phyloP scores from a whole-genome alignment of 116 monocot species.

The Cymodocea nodosa region DNA sequence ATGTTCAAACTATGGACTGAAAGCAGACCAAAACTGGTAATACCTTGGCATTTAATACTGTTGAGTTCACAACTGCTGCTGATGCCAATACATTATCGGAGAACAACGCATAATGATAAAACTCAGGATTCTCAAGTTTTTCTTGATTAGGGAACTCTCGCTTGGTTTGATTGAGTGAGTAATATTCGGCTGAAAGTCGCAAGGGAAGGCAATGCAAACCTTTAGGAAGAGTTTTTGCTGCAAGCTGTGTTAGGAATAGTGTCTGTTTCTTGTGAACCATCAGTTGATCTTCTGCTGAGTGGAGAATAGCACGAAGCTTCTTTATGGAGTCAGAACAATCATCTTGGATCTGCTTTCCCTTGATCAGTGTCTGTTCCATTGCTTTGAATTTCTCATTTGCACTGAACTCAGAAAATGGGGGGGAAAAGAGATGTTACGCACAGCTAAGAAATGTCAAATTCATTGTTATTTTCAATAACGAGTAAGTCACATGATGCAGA shows the following conservation, averaged over 20 bases:
- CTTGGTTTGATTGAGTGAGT: conserved; percentile 23
- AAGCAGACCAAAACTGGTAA: not conserved
- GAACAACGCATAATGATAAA: conserved; percentile 90
- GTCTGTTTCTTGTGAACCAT: conserved; percentile 71
- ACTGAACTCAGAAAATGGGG: conserved; percentile 20
- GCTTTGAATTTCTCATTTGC: conserved; percentile 60
- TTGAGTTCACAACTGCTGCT: conserved; percentile 84
- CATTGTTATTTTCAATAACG: too few species aligned
- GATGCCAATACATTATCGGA: conserved; percentile 82
- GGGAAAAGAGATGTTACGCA: not conserved
- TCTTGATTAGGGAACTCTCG: conserved; percentile 55
- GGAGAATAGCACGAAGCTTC: conserved; percentile 90
- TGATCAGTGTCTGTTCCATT: conserved; percentile 65
- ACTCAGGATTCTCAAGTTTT: conserved; percentile 57
- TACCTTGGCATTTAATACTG: conserved; percentile 72
- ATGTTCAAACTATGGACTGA: not conserved
- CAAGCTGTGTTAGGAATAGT: conserved; percentile 74
- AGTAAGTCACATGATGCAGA: too few species aligned
- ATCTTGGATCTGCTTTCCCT: conserved; percentile 76
- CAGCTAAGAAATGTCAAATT: not conserved
- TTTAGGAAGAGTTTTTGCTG: conserved; percentile 89
- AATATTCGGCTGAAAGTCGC: conserved; percentile 69
- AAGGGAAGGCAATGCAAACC: conserved; percentile 91
- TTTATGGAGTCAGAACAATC: conserved; percentile 64
- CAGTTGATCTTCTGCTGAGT: conserved; percentile 73